Evolutionary conservation across 108 stramenopile genomes (phyloP).

Genomic region (Cyclotella atomus): DNA sequence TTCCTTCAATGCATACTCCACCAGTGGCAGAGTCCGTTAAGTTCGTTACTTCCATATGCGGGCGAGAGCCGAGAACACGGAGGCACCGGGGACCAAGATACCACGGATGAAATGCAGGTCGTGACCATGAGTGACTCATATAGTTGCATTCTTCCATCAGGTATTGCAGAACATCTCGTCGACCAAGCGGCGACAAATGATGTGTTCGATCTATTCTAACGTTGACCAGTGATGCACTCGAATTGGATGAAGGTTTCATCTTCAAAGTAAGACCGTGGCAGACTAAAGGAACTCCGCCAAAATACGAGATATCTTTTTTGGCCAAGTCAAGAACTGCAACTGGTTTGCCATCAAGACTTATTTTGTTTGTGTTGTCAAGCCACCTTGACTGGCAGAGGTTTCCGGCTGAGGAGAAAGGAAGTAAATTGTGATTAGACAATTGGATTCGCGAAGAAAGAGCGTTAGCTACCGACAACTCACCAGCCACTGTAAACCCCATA

Average conservation of each 20-base stretch:
- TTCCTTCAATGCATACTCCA: conserved; percentile 77
- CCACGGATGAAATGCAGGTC: conserved; percentile 63
- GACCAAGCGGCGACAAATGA: conserved; percentile 35
- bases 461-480: too few relatives aligned
- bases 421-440: not conserved
- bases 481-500: conserved; percentile 48
- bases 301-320: conserved; percentile 14
- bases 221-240: conserved; percentile 9
- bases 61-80: conserved; percentile 69
- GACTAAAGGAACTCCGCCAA: conserved; percentile 76
- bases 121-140: conserved; percentile 70
- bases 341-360: conserved; percentile 36
- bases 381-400: conserved; percentile 28
- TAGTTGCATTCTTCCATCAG: conserved; percentile 85
- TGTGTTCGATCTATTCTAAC: conserved; percentile 23
- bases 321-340: conserved; percentile 26
- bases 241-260: conserved; percentile 35
- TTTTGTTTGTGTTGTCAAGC: conserved; percentile 13
- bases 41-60: conserved; percentile 68
- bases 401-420: conserved; percentile 11
- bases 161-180: conserved; percentile 36
- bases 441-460: too few relatives aligned
- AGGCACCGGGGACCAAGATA: conserved; percentile 74
- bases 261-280: conserved; percentile 63
- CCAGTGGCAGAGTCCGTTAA: conserved; percentile 58